phyloP scores from a whole-genome alignment of 2,329 filamentous ascomycete species.

The Xylariaceae sp. region DNA sequence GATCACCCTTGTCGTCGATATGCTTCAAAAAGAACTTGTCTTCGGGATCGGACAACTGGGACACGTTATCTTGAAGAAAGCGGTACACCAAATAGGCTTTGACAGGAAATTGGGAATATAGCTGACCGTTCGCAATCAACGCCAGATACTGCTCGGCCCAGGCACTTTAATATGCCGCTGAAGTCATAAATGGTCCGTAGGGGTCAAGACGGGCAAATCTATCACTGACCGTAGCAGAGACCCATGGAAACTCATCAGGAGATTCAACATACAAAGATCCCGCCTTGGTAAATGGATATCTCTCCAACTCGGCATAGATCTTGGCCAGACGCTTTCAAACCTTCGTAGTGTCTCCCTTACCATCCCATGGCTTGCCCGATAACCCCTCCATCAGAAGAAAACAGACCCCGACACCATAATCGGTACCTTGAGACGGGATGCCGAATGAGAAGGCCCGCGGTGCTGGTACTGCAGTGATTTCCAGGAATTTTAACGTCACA shows the following conservation, averaged over 20 bases:
- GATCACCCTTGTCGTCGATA: constrained; percentile 49
- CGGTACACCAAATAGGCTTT: constrained; percentile 45
- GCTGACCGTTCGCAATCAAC: constrained; percentile 39
- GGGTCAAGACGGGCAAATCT: constrained; percentile 35
- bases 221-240: constrained; percentile 35
- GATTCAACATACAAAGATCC: constrained; percentile 30
- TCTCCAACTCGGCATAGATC: constrained; percentile 35
- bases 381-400: constrained; percentile 39
- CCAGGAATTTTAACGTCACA: constrained; percentile 40
- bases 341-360: constrained; percentile 23
- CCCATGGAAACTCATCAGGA: constrained; percentile 7
- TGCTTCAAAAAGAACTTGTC: constrained; percentile 45
- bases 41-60: constrained; percentile 27
- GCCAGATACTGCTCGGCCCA: constrained; percentile 31
- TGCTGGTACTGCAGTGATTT: constrained; percentile 31
- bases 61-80: constrained; percentile 43
- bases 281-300: constrained; percentile 31
- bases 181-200: constrained; percentile 24
- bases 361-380: constrained; percentile 29
- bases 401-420: constrained; percentile 33
- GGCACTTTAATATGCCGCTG: constrained; percentile 29
- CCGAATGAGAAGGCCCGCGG: constrained; percentile 33
- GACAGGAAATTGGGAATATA: constrained; percentile 35
- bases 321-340: constrained; percentile 35
- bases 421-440: constrained; percentile 24